A percentile compares a stretch with the other conserved stretches of the same genome.
These are phyloP conservation scores for Juncus inflexus DNA, from an alignment of 176 grass and related monocot genomes.

Conservation along the genomic window DNA sequence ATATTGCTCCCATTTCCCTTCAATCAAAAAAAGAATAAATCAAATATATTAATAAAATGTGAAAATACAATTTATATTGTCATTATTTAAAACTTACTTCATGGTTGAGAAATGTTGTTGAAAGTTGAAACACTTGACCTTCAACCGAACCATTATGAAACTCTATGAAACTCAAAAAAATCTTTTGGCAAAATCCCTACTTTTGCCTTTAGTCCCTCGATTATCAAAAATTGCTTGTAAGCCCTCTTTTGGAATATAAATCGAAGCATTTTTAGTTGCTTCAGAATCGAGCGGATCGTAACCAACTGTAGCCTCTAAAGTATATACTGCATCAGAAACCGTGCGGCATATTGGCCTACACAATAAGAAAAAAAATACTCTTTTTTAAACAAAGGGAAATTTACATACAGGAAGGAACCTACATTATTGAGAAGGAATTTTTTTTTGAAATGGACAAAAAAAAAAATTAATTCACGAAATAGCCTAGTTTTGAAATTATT, in stretches of 20 bases:
- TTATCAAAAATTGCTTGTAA: conserved; percentile 63
- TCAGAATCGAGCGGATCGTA: conserved; percentile 49
- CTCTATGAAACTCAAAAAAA: conserved; percentile 39
- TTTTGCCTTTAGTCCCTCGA: conserved; percentile 62
- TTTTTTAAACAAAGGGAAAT: too few relatives aligned
- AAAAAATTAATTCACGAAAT: too few relatives aligned
- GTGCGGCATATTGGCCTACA: conserved; percentile 63
- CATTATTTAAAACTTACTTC: conserved; percentile 28
- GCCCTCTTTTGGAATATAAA: conserved; percentile 60
- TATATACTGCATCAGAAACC: conserved; percentile 66
- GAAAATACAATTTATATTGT: not conserved
- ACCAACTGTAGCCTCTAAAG: conserved; percentile 69
- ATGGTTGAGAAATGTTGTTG: conserved; percentile 54
- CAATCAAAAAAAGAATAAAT: not conserved
- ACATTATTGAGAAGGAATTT: too few relatives aligned
- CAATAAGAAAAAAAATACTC: not conserved
- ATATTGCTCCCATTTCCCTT: conserved; percentile 53
- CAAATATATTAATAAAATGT: not conserved
- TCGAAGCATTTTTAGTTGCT: conserved; percentile 42
- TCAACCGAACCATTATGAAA: conserved; percentile 35
- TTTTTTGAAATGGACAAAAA: too few relatives aligned
- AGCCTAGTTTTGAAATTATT: too few relatives aligned
- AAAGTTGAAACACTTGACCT: conserved; percentile 3
- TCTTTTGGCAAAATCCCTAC: conserved; percentile 60
- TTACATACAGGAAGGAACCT: too few relatives aligned